Conservation (phyloP, 2,329 filamentous ascomycete genomes). For the Ophiostoma ulmi region DNA sequence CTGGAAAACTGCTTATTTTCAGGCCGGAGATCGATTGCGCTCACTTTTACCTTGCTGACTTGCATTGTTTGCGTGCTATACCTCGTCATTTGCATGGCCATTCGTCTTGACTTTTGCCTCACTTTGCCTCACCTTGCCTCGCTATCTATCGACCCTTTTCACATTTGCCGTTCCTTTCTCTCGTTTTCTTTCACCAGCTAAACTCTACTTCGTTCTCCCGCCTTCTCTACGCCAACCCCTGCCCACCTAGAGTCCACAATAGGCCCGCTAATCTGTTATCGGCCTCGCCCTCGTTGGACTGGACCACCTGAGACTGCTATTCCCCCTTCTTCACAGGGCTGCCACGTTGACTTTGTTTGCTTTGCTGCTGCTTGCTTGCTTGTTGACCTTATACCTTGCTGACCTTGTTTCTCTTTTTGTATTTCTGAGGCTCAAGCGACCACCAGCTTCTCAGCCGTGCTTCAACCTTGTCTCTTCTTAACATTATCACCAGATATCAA, state of each 20-base stretch:
- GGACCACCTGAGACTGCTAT: constrained; percentile 6
- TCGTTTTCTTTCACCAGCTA: not conserved
- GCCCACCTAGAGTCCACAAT: constrained; percentile 7
- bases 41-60: not conserved
- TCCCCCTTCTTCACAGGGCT: constrained; percentile 13
- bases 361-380: not conserved
- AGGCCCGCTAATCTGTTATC: constrained; percentile 16
- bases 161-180: not conserved
- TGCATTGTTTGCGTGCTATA: not conserved
- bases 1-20: not conserved
- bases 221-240: constrained; percentile 3
- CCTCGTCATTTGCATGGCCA: constrained; percentile 14
- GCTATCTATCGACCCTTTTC: not conserved
- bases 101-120: not conserved
- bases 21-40: not conserved
- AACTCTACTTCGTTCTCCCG: not conserved
- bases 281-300: not conserved
- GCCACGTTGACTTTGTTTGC: constrained; percentile 13
- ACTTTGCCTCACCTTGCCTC: not conserved
- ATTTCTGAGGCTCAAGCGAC: constrained; percentile 8
- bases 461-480: not conserved
- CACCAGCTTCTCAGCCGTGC: constrained; percentile 11
- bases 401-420: constrained; percentile 7
- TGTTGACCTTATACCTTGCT: not conserved
- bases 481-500: not conserved